Conservation (phyloP, 331 rosid genomes). For the Rhamnella rubrinervis region DNA sequence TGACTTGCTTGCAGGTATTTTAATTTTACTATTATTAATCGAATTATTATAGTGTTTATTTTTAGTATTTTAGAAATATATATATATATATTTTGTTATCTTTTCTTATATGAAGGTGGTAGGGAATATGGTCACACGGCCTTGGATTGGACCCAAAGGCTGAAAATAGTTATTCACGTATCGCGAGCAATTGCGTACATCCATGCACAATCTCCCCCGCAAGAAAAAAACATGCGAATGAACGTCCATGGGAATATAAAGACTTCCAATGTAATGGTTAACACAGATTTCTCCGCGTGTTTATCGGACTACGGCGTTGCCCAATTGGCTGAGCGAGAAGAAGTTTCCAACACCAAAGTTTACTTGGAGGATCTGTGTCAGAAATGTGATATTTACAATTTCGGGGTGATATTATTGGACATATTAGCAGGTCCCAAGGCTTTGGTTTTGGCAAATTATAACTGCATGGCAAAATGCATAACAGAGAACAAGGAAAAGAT, state of each 20-base stretch:
- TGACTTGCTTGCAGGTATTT: slow-evolving; percentile 25
- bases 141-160: slow-evolving; percentile 32
- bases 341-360: not conserved
- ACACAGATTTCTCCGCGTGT: slow-evolving; percentile 25
- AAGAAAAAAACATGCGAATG: slow-evolving; percentile 20
- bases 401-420: slow-evolving; percentile 29
- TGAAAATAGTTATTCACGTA: slow-evolving; percentile 17
- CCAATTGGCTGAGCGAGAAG: slow-evolving; percentile 19
- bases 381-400: slow-evolving; percentile 28
- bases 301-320: slow-evolving; percentile 24
- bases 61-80: not conserved
- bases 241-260: slow-evolving; percentile 29
- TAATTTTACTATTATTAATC: not conserved
- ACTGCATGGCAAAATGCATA: not conserved
- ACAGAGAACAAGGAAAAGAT: slow-evolving; percentile 8
- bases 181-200: slow-evolving; percentile 18
- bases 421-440: slow-evolving; percentile 20
- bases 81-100: not conserved
- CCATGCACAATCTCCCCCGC: slow-evolving; percentile 13
- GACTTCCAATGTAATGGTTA: slow-evolving; percentile 21
- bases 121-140: slow-evolving; percentile 27
- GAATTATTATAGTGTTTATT: not conserved
- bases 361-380: slow-evolving; percentile 13
- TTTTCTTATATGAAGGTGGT: slow-evolving; percentile 13
- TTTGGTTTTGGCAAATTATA: not conserved